These are phyloP conservation scores for Tolypocladium pustulatum DNA, from an alignment of 2,329 filamentous ascomycete species.

Conservation along the genomic window DNA sequence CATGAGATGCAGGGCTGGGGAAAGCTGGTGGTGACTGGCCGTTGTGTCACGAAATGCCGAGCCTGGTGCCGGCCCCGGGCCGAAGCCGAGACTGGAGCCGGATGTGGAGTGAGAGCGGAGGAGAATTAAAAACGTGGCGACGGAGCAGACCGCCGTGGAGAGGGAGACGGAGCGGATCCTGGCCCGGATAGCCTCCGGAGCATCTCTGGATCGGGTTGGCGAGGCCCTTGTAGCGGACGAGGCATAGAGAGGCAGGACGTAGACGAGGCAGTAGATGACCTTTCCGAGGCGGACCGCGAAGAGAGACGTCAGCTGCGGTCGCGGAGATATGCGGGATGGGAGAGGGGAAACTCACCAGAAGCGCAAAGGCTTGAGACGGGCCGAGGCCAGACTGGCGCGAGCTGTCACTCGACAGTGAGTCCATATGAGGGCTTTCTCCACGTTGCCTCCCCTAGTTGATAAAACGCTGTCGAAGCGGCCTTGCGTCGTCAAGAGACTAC, in stretches of 20 bases:
- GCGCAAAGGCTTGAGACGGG: conserved; percentile 14
- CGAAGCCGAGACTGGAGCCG: not conserved
- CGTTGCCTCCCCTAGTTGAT: not conserved
- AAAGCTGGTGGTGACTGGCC: not conserved
- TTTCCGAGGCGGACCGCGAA: conserved; percentile 1
- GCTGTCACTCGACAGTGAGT: not conserved
- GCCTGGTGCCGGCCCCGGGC: not conserved
- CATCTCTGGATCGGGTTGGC: conserved; percentile 69
- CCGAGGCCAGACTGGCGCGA: conserved; percentile 4
- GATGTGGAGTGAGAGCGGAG: not conserved
- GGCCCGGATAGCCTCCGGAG: conserved; percentile 78
- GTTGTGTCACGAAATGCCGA: not conserved
- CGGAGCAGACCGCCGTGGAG: conserved; percentile 60
- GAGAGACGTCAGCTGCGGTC: conserved; percentile 1
- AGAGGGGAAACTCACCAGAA: conserved; percentile 14
- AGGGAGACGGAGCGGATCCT: conserved; percentile 71
- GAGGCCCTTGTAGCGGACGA: conserved; percentile 72
- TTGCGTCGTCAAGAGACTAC: not conserved
- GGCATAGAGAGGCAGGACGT: conserved; percentile 85
- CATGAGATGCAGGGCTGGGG: conserved; percentile 47
- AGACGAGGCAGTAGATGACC: conserved; percentile 77
- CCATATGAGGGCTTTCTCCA: not conserved
- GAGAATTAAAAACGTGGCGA: conserved; percentile 58
- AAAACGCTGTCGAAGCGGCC: not conserved
- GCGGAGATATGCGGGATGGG: not conserved